Evolutionary conservation across 768 basidiomycete species (phyloP), one percentile per base, ranked within the genome.

Genomic region (Cystobasidium onofrii): DNA sequence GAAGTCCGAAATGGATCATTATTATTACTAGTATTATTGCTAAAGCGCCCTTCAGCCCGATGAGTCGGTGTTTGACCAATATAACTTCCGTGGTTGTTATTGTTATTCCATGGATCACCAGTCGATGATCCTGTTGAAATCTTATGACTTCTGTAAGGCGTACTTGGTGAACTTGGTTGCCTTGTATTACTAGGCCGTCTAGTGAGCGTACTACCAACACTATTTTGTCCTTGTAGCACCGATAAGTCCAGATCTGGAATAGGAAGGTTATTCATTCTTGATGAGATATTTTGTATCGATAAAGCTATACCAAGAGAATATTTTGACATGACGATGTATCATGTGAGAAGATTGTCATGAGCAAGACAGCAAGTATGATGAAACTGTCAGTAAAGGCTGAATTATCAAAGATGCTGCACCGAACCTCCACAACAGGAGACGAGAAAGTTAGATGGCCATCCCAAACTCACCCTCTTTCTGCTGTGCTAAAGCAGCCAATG

Each of bases 391-490:
- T n/a, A n/a, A n/a, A n/a, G n/a, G n/a, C n/a, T n/a, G n/a, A n/a
- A n/a, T n/a, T n/a, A n/a, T n/a, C n/a, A n/a, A n/a, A n/a, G n/a
- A n/a, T n/a, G n/a, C n/a, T n/a, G n/a, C n/a, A n/a, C n/a, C n/a
- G n/a, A n/a, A n/a, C n/a, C n/a, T n/a, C n/a, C n/a, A n/a, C n/a
- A n/a, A n/a, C n/a, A n/a, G n/a, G n/a, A n/a, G n/a, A n/a, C n/a
- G n/a, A n/a, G n/a, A n/a, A n/a, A n/a, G n/a, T n/a, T n/a, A 25
- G 23, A 55, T 55, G 54, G 23, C 12, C 4, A 15, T 2, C 43
- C 39, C n/a, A n/a, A n/a, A 39, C 65, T 41, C 25, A 67, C 65
- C 4, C 27, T 67, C 43, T 31, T 67, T 67, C 44, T 67, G 65
- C 65, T 67, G 65, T 1, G 46, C 65, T 29, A 67, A 25, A 29